Evolutionary conservation across 2,329 filamentous ascomycete genomes (phyloP).

Genomic region (Pseudocercospora vitis): DNA sequence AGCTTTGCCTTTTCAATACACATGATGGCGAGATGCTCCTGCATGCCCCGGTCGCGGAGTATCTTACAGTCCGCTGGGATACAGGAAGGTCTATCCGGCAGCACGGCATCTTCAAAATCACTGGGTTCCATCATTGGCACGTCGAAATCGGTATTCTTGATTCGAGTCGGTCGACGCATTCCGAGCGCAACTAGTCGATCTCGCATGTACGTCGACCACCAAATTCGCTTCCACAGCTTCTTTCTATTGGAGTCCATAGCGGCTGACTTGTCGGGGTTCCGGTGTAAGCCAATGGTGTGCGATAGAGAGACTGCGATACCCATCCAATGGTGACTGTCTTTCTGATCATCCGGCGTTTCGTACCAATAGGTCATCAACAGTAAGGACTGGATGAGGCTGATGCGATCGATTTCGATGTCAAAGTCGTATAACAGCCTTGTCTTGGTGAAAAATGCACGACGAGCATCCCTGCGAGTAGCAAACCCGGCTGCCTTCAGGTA

Average conservation of each 20-base stretch:
- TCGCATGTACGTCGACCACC: constrained; percentile 97
- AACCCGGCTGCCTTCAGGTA: constrained; percentile 76
- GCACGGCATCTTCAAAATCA: constrained; percentile 75
- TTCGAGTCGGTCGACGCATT: constrained; percentile 87
- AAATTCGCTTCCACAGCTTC: constrained; percentile 89
- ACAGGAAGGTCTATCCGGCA: constrained; percentile 64
- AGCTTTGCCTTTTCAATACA: constrained; percentile 90
- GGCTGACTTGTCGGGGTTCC: constrained; percentile 71
- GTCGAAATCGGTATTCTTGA: constrained; percentile 91
- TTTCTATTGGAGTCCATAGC: constrained; percentile 72
- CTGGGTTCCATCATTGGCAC: constrained; percentile 82
- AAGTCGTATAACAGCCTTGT: constrained; percentile 90
- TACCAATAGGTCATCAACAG: constrained; percentile 97
- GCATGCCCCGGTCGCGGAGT: constrained; percentile 68
- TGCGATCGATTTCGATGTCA: constrained; percentile 87
- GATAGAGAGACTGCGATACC: constrained; percentile 89
- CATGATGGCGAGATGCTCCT: constrained; percentile 78
- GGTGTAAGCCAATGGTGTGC: constrained; percentile 89
- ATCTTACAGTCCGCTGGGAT: constrained; percentile 70
- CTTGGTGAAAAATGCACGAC: constrained; percentile 86
- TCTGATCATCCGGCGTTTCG: constrained; percentile 93
- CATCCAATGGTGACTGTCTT: constrained; percentile 99
- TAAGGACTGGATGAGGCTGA: constrained; percentile 83
- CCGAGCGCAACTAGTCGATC: constrained; percentile 89
- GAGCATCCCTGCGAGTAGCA: constrained; percentile 71